phyloP scores from a whole-genome alignment of 805 yeast species.

The Candida methanosorbosa region DNA sequence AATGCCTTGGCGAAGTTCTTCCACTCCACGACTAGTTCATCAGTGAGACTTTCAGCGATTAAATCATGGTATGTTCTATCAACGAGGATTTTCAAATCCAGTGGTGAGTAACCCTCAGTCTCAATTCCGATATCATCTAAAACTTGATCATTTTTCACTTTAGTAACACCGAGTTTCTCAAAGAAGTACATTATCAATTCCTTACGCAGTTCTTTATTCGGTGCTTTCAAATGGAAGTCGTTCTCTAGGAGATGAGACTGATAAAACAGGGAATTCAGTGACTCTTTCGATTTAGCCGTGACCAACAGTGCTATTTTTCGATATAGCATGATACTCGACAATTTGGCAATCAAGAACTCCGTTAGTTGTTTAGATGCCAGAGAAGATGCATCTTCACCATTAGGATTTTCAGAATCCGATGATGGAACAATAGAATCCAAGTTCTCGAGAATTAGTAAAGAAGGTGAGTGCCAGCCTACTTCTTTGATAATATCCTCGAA shows the following conservation, averaged over 20 bases:
- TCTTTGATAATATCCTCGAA: conserved; percentile 40
- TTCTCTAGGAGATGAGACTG: conserved; percentile 68
- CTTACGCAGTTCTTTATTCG: conserved; percentile 54
- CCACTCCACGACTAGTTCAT: conserved; percentile 8
- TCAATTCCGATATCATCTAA: conserved; percentile 49
- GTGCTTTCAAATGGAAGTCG: conserved; percentile 51
- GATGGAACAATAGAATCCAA: conserved; percentile 65
- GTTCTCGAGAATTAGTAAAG: conserved; percentile 69
- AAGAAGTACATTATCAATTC: conserved; percentile 28
- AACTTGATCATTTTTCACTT: conserved; percentile 33
- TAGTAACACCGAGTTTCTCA: conserved; percentile 15
- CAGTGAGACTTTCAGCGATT: conserved; percentile 7
- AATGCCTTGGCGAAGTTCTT: conserved; percentile 46
- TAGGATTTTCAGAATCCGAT: too few relatives aligned
- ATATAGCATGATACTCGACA: conserved; percentile 32
- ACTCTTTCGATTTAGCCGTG: conserved; percentile 55
- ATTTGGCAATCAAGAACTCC: conserved; percentile 41
- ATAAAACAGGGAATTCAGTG: conserved; percentile 50
- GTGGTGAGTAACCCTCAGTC: conserved; percentile 86
- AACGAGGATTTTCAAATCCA: conserved; percentile 62
- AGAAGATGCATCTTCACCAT: conserved; percentile 47
- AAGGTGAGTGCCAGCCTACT: conserved; percentile 62
- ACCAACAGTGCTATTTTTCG: conserved; percentile 51
- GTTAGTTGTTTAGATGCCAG: conserved; percentile 54
- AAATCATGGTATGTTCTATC: conserved; percentile 60